Conservation (phyloP, 2,329 filamentous ascomycete genomes). For the Lasiodiplodia theobromae region DNA sequence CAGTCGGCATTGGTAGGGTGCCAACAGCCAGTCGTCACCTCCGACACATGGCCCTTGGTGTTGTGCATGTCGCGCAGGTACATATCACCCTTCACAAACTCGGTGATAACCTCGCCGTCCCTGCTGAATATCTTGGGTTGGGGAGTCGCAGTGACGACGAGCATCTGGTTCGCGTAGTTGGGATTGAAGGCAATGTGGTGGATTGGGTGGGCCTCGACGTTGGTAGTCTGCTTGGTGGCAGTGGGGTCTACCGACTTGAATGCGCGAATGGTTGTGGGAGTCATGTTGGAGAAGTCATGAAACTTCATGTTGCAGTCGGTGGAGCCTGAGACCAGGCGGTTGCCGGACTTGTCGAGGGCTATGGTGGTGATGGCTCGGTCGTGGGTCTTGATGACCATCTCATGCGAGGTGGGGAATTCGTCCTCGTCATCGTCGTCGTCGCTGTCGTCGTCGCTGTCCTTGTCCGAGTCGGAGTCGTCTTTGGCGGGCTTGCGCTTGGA, state of each 20-base stretch:
- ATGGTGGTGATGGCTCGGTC: constrained; percentile 84
- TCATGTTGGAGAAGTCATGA: constrained; percentile 96
- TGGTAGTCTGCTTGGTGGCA: constrained; percentile 72
- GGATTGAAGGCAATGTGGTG: constrained; percentile 89
- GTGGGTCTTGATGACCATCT: constrained; percentile 91
- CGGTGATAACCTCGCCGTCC: constrained; percentile 83
- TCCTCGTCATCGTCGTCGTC: constrained; percentile 77
- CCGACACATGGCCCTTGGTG: constrained; percentile 94
- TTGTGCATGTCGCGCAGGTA: constrained; percentile 97
- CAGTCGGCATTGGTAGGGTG: constrained; percentile 84
- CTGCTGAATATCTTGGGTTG: constrained; percentile 89
- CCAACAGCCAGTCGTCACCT: constrained; percentile 89
- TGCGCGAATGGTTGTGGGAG: constrained; percentile 88
- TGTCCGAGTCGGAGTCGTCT: constrained; percentile 34
- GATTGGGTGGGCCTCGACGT: constrained; percentile 84
- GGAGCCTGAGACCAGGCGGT: constrained; percentile 86
- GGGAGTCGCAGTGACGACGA: constrained; percentile 87
- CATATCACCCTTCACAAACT: constrained; percentile 98
- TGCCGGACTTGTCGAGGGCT: constrained; percentile 84
- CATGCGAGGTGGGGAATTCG: constrained; percentile 90
- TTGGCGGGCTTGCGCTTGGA: constrained; percentile 65
- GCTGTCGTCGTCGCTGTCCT: constrained; percentile 53
- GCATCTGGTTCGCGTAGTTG: constrained; percentile 76
- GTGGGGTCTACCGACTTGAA: constrained; percentile 93
- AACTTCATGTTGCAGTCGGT: constrained; percentile 91